Evolutionary conservation across 768 basidiomycete species (phyloP).

Genomic region (Agrocybe praecox): DNA sequence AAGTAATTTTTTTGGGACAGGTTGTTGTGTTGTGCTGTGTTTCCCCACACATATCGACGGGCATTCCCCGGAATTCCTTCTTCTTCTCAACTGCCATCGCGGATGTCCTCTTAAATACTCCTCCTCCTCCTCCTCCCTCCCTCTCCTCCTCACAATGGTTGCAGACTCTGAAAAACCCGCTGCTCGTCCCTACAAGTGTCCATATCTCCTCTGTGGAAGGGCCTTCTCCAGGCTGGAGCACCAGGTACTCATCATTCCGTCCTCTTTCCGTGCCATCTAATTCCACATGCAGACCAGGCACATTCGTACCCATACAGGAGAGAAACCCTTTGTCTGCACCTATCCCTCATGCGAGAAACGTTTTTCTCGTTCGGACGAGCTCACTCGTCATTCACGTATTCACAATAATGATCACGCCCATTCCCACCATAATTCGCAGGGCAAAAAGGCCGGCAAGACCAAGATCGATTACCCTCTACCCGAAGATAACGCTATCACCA

Average conservation of each 20-base stretch:
- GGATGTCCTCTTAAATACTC: slow-evolving; percentile 6
- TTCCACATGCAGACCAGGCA: slow-evolving; percentile 77
- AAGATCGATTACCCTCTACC: slow-evolving; percentile 22
- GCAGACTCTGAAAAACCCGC: slow-evolving; percentile 33
- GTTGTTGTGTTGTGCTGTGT: background rate
- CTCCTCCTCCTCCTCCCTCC: background rate
- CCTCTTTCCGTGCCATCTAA: slow-evolving; percentile 8
- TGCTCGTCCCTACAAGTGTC: slow-evolving; percentile 92
- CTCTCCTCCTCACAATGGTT: slow-evolving; percentile 13
- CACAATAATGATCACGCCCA: slow-evolving; percentile 65
- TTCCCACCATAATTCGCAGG: slow-evolving; percentile 10
- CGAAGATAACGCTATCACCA: slow-evolving; percentile 10
- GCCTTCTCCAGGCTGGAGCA: slow-evolving; percentile 97
- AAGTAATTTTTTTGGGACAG: slow-evolving; percentile 3
- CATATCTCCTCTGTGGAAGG: slow-evolving; percentile 86
- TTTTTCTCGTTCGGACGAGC: slow-evolving; percentile 97
- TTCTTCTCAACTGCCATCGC: slow-evolving; percentile 3
- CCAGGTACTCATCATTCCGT: slow-evolving; percentile 55
- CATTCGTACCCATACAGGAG: slow-evolving; percentile 97
- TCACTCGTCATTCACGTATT: slow-evolving; percentile 94
- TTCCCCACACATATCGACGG: slow-evolving; percentile 9
- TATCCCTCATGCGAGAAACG: slow-evolving; percentile 97
- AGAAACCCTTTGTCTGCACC: slow-evolving; percentile 94
- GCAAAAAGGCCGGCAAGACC: slow-evolving; percentile 20
- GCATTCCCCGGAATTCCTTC: slow-evolving; percentile 12